These are phyloP conservation scores for Colletotrichum karsti DNA, from an alignment of 2,329 filamentous ascomycete species.

Conservation along the genomic window DNA sequence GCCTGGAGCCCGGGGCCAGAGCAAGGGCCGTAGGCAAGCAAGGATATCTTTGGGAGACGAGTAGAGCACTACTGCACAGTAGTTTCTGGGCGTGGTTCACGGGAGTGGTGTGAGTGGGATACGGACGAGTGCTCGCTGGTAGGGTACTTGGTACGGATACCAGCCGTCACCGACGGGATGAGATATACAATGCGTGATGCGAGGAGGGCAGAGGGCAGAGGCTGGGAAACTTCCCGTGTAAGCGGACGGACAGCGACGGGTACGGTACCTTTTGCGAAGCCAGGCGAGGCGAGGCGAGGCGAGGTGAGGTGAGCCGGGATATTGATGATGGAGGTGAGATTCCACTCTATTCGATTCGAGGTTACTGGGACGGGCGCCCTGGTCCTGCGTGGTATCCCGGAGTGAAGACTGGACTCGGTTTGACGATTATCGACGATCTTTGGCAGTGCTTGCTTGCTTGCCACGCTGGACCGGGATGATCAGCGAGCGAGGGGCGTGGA, in stretches of 20 bases:
- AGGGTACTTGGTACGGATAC: too few relatives aligned
- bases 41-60: constrained; percentile 1
- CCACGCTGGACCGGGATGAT: background rate
- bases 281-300: background rate
- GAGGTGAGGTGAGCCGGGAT: constrained; percentile 5
- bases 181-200: background rate
- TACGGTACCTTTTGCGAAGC: constrained; percentile 14
- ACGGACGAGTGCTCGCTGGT: too few relatives aligned
- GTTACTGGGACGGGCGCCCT: constrained; percentile 4
- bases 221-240: background rate
- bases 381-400: background rate
- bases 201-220: background rate
- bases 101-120: background rate
- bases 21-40: background rate
- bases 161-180: too few relatives aligned
- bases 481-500: background rate
- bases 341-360: background rate
- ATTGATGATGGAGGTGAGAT: background rate
- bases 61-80: background rate
- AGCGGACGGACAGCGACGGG: background rate
- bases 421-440: background rate
- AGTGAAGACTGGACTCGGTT: background rate
- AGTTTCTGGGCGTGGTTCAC: background rate
- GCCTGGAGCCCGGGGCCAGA: background rate
- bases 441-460: background rate